Conservation (phyloP, 495 filamentous ascomycete species). For the Xylaria scruposa region DNA sequence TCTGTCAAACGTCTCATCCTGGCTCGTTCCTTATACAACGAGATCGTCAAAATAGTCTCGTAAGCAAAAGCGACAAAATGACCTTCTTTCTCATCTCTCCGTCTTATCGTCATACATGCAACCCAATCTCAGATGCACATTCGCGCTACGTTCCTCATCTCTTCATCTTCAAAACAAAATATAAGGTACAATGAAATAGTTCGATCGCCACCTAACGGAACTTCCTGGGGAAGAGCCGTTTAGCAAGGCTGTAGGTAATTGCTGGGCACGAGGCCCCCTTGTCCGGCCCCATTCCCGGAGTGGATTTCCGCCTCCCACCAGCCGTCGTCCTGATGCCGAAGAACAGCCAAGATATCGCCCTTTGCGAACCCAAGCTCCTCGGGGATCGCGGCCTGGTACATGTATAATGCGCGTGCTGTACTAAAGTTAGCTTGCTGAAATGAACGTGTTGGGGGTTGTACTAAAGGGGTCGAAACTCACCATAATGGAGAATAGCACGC, state of each 20-base stretch:
- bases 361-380: slow-evolving; percentile 94
- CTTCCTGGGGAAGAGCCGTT: slow-evolving; percentile 6
- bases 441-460: neutral
- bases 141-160: neutral
- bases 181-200: neutral
- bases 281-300: slow-evolving; percentile 65
- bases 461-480: slow-evolving; percentile 59
- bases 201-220: neutral
- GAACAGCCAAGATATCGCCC: slow-evolving; percentile 88
- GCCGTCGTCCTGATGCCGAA: slow-evolving; percentile 93
- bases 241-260: slow-evolving; percentile 89
- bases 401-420: slow-evolving; percentile 88
- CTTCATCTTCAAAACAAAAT: neutral
- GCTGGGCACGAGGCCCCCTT: slow-evolving; percentile 89
- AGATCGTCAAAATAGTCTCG: neutral
- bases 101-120: slow-evolving; percentile 1
- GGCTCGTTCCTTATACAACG: neutral
- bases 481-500: slow-evolving; percentile 85
- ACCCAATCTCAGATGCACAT: too few relatives aligned
- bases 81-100: neutral
- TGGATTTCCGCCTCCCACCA: slow-evolving; percentile 99
- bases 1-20: neutral
- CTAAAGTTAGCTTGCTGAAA: slow-evolving; percentile 31
- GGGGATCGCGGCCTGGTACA: slow-evolving; percentile 91
- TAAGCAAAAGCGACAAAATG: neutral